These are phyloP conservation scores for Coelastrella sp. DNA, from an alignment of 139 green algal species.

Conservation along the genomic window DNA sequence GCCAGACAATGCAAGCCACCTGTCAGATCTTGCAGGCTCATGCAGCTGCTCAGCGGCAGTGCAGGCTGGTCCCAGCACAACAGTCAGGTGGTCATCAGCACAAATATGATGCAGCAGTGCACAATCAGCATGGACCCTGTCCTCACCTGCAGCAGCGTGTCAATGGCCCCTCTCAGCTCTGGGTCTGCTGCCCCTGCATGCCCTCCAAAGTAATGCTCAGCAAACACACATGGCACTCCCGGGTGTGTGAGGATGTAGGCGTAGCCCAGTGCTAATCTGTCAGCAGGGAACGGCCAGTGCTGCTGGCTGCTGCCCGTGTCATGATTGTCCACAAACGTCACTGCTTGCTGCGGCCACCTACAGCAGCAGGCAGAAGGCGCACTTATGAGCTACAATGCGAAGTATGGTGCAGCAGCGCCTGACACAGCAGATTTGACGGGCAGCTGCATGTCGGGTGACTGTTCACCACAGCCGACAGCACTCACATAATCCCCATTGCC, in stretches of 20 bases:
- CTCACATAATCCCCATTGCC: too few species aligned
- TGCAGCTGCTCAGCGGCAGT: neutral
- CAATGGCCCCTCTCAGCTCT: constrained; percentile 48
- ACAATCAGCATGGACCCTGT: neutral
- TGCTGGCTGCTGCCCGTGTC: constrained; percentile 76
- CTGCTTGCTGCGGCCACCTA: constrained; percentile 68
- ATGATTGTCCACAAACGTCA: constrained; percentile 91
- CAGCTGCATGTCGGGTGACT: too few species aligned
- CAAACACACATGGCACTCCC: constrained; percentile 82
- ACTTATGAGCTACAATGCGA: neutral
- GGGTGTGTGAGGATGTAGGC: constrained; percentile 97
- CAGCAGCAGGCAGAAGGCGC: neutral
- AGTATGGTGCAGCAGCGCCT: neutral
- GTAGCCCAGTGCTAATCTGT: constrained; percentile 82
- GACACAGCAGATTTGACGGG: too few species aligned
- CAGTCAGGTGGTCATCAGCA: neutral
- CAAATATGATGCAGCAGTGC: neutral
- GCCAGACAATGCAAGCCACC: neutral
- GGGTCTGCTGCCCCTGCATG: constrained; percentile 53
- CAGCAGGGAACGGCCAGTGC: constrained; percentile 85
- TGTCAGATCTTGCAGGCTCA: neutral
- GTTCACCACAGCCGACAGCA: too few species aligned
- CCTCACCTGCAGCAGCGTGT: constrained; percentile 45
- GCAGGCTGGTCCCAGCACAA: neutral
- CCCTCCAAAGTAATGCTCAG: constrained; percentile 79